phyloP scores from a whole-genome alignment of 1,284 basidiomycete genomes.

The Phylloboletellus chloephorus region DNA sequence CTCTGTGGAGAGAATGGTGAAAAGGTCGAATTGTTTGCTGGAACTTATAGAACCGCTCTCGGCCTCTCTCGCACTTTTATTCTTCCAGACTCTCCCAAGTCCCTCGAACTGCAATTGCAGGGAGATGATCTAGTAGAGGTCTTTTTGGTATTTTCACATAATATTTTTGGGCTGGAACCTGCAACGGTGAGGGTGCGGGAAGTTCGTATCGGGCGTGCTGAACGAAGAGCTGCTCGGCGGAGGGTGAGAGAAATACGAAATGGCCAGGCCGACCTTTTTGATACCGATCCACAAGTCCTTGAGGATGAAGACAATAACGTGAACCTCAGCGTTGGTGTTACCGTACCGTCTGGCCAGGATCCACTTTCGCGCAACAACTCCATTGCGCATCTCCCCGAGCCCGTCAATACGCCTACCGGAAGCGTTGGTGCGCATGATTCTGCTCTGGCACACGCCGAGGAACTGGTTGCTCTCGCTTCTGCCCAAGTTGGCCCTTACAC shows the following conservation, averaged over 20 bases:
- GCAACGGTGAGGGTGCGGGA: constrained; percentile 87
- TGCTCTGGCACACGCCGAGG: constrained; percentile 49
- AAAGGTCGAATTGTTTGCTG: constrained; percentile 85
- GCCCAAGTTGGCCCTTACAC: constrained; percentile 76
- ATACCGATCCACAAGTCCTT: constrained; percentile 40
- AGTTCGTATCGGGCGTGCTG: constrained; percentile 80
- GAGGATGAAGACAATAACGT: constrained; percentile 56
- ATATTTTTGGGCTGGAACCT: constrained; percentile 84
- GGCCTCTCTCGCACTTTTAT: constrained; percentile 83
- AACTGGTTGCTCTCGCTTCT: constrained; percentile 60
- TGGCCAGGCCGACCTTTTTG: constrained; percentile 42
- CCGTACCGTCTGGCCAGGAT: constrained; percentile 35
- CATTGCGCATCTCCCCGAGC: constrained; percentile 24
- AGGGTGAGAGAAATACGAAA: constrained; percentile 60
- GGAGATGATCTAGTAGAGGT: constrained; percentile 87
- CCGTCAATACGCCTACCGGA: constrained; percentile 19
- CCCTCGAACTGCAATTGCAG: constrained; percentile 81
- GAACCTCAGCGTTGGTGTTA: constrained; percentile 59
- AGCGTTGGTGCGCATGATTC: constrained; percentile 26
- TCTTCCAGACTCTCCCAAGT: constrained; percentile 79
- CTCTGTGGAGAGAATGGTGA: constrained; percentile 89
- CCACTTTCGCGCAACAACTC: constrained; percentile 25
- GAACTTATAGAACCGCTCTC: constrained; percentile 74
- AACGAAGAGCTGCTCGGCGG: constrained; percentile 74
- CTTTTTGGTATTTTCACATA: constrained; percentile 82